Conservation (phyloP, 2,329 filamentous ascomycete species). For the Fusarium chuoi region DNA sequence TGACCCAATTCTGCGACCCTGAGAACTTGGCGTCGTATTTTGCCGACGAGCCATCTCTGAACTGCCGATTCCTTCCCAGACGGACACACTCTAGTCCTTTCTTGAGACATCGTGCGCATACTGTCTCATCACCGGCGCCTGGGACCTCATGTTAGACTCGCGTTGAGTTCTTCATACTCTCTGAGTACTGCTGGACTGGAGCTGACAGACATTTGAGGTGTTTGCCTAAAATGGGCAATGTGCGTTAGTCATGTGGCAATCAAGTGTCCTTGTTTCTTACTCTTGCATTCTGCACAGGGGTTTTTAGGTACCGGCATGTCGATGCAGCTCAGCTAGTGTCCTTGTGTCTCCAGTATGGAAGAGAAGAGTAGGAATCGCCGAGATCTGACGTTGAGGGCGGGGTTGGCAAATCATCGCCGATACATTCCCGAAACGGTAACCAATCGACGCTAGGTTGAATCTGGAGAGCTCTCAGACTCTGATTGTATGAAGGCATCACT, state of each 20-base stretch:
- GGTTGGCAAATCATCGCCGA: neutral
- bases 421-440: neutral
- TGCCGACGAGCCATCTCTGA: constrained; percentile 35
- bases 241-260: neutral
- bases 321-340: neutral
- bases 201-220: constrained; percentile 35
- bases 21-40: constrained; percentile 39
- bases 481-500: too few relatives aligned
- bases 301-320: constrained; percentile 27
- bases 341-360: fast-evolving
- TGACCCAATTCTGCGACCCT: constrained; percentile 34
- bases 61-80: constrained; percentile 3
- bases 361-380: constrained; percentile 3
- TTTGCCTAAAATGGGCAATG: constrained; percentile 11
- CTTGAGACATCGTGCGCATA: constrained; percentile 14
- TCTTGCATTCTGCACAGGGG: constrained; percentile 36
- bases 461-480: too few relatives aligned
- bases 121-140: constrained; percentile 19
- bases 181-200: fast-evolving
- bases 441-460: neutral
- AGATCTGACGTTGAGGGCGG: neutral
- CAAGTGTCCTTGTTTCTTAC: neutral
- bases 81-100: constrained; percentile 32
- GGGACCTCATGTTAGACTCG: fast-evolving
- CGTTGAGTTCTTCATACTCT: neutral